These are phyloP conservation scores for Spergularia marina DNA, from an alignment of 148 eudicot genomes.

Conservation along the genomic window DNA sequence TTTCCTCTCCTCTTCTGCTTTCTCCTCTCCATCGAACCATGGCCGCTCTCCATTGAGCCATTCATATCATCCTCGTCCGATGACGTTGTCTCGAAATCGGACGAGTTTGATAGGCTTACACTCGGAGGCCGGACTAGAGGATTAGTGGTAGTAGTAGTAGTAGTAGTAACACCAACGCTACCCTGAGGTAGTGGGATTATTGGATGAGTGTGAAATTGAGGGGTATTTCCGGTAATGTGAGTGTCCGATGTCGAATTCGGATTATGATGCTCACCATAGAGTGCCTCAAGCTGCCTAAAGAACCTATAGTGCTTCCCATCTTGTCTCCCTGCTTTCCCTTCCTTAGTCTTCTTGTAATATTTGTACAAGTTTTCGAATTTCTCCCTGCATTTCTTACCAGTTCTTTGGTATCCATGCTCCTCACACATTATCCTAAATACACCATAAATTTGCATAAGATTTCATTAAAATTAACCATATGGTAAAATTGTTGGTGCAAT, in stretches of 20 bases:
- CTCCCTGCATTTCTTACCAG: conserved; percentile 97
- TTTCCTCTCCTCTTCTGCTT: conserved; percentile 35
- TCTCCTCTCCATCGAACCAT: conserved; percentile 21
- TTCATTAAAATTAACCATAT: neutral
- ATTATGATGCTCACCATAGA: conserved; percentile 64
- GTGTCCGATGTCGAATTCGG: conserved; percentile 30
- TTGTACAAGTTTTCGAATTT: conserved; percentile 94
- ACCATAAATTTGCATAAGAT: conserved; percentile 1
- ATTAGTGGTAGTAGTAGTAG: neutral
- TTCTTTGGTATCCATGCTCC: conserved; percentile 96
- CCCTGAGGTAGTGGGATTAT: neutral
- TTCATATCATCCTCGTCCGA: conserved; percentile 39
- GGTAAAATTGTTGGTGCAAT: neutral
- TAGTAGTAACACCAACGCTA: neutral
- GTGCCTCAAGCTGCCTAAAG: conserved; percentile 92
- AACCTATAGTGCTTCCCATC: conserved; percentile 92
- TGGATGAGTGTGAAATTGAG: conserved; percentile 16
- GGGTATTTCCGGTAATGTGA: conserved; percentile 22
- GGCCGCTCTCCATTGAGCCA: conserved; percentile 23
- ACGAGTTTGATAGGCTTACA: conserved; percentile 65
- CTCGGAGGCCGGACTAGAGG: conserved; percentile 33
- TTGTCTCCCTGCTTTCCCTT: conserved; percentile 96
- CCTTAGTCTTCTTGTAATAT: conserved; percentile 96
- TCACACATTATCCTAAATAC: conserved; percentile 72
- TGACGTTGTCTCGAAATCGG: conserved; percentile 52